Conservation (phyloP, 306 rosid species). For the Mimosa pudica region DNA sequence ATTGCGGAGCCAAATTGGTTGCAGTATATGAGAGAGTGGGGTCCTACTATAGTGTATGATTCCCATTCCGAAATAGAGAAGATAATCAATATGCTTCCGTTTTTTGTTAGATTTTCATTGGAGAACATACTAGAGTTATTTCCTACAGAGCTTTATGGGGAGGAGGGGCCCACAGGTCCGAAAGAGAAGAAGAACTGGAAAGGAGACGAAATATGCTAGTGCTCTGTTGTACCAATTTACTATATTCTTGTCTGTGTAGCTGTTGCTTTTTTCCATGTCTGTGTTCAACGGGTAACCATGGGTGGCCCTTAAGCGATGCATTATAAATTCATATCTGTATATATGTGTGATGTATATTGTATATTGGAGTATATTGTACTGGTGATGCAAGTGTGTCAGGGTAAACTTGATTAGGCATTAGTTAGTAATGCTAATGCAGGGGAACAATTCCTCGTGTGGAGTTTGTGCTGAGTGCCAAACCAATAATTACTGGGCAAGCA, state of each 20-base stretch:
- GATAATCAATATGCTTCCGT: slow-evolving; percentile 64
- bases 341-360: background rate
- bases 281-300: background rate
- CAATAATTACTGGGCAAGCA: background rate
- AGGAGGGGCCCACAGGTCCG: slow-evolving; percentile 90
- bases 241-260: background rate
- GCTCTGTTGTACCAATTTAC: background rate
- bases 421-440: background rate
- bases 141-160: slow-evolving; percentile 80
- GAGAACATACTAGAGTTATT: slow-evolving; percentile 67
- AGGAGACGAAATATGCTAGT: slow-evolving; percentile 64
- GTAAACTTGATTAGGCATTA: background rate
- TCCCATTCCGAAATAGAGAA: slow-evolving; percentile 66
- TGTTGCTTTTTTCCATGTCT: background rate
- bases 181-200: slow-evolving; percentile 76
- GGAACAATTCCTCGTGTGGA: background rate
- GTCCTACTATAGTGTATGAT: slow-evolving; percentile 68
- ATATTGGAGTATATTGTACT: background rate
- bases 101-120: slow-evolving; percentile 67
- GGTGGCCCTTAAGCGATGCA: background rate
- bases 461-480: background rate
- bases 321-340: background rate
- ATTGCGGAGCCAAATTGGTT: slow-evolving; percentile 70
- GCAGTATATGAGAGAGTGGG: slow-evolving; percentile 88
- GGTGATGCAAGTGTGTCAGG: background rate